Percentiles rank a stretch among this genome's conserved stretches.
Conservation (phyloP, 768 basidiomycete genomes). For the Lactarius akahatsu region DNA sequence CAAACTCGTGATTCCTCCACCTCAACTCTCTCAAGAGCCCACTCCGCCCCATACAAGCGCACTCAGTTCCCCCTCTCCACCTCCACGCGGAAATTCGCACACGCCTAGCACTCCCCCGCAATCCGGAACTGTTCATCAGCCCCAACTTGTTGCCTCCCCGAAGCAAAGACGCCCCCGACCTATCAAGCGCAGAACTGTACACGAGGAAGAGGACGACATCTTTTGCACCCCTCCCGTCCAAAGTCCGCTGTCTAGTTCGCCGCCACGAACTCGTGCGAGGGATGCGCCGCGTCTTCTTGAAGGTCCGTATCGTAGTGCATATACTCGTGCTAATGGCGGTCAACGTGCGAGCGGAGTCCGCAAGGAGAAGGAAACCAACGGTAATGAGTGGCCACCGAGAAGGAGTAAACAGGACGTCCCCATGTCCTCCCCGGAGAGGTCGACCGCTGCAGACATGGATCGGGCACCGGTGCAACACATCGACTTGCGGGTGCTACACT, state of each 20-base stretch:
- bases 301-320: conserved; percentile 32
- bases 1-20: background rate
- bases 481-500: conserved; percentile 17
- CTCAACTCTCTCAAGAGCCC: conserved; percentile 20
- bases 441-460: background rate
- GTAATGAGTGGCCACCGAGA: conserved; percentile 16
- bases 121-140: background rate
- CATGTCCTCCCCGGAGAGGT: background rate
- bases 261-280: background rate
- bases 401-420: background rate
- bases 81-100: background rate
- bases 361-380: conserved; percentile 7
- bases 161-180: background rate
- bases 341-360: conserved; percentile 20
- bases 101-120: background rate
- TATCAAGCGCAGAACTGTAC: background rate
- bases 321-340: conserved; percentile 28
- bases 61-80: conserved; percentile 15
- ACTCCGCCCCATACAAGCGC: conserved; percentile 25
- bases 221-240: conserved; percentile 20
- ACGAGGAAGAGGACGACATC: conserved; percentile 16
- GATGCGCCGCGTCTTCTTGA: conserved; percentile 32
- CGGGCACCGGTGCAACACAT: conserved; percentile 21
- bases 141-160: background rate
- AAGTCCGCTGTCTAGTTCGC: background rate